Percentiles rank a stretch among this genome's conserved stretches.
Evolutionary conservation across 2,329 filamentous ascomycete genomes (phyloP).

Genomic region (Phoma sp.): DNA sequence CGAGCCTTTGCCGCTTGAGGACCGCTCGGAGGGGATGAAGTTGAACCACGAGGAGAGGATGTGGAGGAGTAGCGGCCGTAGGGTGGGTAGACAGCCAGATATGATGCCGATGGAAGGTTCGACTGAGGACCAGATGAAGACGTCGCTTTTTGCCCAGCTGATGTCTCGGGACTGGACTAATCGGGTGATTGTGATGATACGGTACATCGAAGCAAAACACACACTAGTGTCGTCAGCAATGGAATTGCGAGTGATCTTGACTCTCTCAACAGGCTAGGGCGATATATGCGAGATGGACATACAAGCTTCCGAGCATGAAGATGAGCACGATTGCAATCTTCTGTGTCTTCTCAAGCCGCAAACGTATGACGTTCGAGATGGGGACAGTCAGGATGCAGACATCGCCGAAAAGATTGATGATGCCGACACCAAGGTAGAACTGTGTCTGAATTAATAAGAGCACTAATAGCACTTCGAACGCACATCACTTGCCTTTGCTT

Average conservation of each 20-base stretch:
- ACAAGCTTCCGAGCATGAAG: slow-evolving; percentile 37
- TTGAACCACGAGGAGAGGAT: slow-evolving; percentile 18
- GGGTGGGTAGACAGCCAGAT: slow-evolving; percentile 32
- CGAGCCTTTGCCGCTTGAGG: slow-evolving; percentile 11
- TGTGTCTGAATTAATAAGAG: slow-evolving; percentile 6
- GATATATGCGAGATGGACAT: slow-evolving; percentile 2
- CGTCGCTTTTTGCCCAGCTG: slow-evolving; percentile 36
- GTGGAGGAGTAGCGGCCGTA: slow-evolving; percentile 28
- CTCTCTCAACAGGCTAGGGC: background rate
- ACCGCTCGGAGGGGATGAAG: slow-evolving; percentile 17
- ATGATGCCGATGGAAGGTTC: slow-evolving; percentile 38
- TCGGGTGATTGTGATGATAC: slow-evolving; percentile 31
- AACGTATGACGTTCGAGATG: slow-evolving; percentile 15
- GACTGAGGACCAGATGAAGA: slow-evolving; percentile 38
- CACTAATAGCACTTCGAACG: no score
- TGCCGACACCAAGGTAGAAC: slow-evolving; percentile 34
- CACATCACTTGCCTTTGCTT: slow-evolving; percentile 24
- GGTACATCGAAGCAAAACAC: slow-evolving; percentile 36
- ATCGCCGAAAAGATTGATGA: slow-evolving; percentile 35
- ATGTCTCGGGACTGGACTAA: slow-evolving; percentile 30
- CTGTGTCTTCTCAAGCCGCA: slow-evolving; percentile 27
- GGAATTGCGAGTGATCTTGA: background rate
- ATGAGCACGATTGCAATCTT: slow-evolving; percentile 33
- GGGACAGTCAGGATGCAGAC: slow-evolving; percentile 24
- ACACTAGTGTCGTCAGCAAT: slow-evolving; percentile 17